These are phyloP conservation scores for Skeletonema tropicum DNA, from an alignment of 108 stramenopile genomes.

Conservation along the genomic window DNA sequence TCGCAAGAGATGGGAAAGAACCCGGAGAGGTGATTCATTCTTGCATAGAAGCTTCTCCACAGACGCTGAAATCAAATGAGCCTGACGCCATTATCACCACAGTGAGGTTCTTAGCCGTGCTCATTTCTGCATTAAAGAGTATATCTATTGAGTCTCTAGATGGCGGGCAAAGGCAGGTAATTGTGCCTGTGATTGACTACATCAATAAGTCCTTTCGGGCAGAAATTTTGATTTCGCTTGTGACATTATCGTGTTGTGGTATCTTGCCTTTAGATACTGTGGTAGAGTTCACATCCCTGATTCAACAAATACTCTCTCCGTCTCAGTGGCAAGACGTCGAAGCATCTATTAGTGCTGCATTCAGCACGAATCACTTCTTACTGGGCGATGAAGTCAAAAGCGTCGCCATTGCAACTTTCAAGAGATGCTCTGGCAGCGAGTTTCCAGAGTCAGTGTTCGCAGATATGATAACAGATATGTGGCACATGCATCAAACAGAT, in stretches of 20 bases:
- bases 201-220: conserved; percentile 9
- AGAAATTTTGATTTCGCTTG: conserved; percentile 20
- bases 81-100: conserved; percentile 15
- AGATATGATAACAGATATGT: conserved; percentile 26
- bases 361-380: conserved; percentile 22
- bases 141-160: conserved; percentile 14
- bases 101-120: conserved; percentile 16
- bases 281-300: conserved; percentile 10
- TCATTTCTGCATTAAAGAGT: conserved; percentile 18
- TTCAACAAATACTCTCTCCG: conserved; percentile 8
- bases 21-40: conserved; percentile 27
- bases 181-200: conserved; percentile 13
- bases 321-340: conserved; percentile 33
- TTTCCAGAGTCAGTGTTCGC: conserved; percentile 19
- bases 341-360: conserved; percentile 15
- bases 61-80: conserved; percentile 23
- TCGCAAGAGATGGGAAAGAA: conserved; percentile 23
- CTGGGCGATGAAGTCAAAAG: conserved; percentile 32
- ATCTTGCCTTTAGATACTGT: conserved; percentile 15
- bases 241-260: conserved; percentile 22
- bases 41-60: conserved; percentile 30
- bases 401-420: conserved; percentile 18
- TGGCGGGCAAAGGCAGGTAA: conserved; percentile 2
- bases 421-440: conserved; percentile 9
- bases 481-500: conserved; percentile 41